phyloP scores from a whole-genome alignment of 805 yeast species.

The Cyberlindnera mississippiensis region DNA sequence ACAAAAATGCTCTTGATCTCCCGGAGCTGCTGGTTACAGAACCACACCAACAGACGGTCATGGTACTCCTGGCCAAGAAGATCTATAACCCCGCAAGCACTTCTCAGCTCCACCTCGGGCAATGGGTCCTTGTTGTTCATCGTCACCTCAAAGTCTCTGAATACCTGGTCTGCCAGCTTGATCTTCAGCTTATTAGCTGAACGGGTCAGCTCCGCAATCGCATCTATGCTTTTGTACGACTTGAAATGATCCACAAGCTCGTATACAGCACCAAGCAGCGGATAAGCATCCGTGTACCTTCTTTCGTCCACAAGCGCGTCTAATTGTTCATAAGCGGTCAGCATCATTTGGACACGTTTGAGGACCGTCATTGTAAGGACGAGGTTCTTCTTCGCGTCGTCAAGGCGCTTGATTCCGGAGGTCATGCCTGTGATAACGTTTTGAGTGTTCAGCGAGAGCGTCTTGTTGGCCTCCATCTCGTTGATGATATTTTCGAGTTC shows the following conservation, averaged over 20 bases:
- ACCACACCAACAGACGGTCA: constrained; percentile 67
- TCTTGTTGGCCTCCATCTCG: constrained; percentile 45
- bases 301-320: constrained; percentile 42
- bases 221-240: constrained; percentile 79
- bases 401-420: constrained; percentile 69
- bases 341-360: constrained; percentile 81
- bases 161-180: constrained; percentile 62
- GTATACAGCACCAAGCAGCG: constrained; percentile 63
- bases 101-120: constrained; percentile 34
- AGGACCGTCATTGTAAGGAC: constrained; percentile 82
- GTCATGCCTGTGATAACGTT: constrained; percentile 66
- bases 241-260: constrained; percentile 72
- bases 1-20: constrained; percentile 77
- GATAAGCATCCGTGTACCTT: constrained; percentile 51
- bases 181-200: constrained; percentile 56
- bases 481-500: constrained; percentile 35
- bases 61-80: constrained; percentile 52
- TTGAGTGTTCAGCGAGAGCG: constrained; percentile 53
- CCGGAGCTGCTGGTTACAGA: constrained; percentile 59
- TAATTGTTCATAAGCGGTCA: constrained; percentile 66
- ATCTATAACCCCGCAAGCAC: constrained; percentile 74
- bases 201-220: constrained; percentile 62
- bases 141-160: constrained; percentile 63
- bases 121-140: constrained; percentile 30
- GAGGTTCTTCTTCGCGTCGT: constrained; percentile 77